These are phyloP conservation scores for Guyanaporus albipodus DNA, from an alignment of 768 basidiomycete genomes.

Conservation along the genomic window DNA sequence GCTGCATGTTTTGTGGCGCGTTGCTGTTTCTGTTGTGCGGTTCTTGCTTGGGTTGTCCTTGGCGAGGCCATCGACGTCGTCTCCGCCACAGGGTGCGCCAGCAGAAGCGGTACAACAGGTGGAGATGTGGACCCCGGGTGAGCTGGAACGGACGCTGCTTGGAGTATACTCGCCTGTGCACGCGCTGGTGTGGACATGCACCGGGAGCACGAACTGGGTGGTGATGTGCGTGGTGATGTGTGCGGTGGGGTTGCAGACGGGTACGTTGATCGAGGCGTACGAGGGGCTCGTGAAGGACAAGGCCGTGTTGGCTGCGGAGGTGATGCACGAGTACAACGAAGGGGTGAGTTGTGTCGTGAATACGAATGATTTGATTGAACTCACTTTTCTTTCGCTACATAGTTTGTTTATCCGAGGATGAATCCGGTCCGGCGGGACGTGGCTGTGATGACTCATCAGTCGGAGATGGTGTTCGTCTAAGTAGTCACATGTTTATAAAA, in stretches of 20 bases:
- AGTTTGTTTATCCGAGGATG: conserved; percentile 85
- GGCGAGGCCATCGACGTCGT: conserved; percentile 34
- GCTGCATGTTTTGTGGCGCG: conserved; percentile 42
- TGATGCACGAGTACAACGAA: conserved; percentile 80
- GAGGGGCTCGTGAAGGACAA: conserved; percentile 68
- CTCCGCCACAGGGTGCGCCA: conserved; percentile 34
- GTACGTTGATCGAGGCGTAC: conserved; percentile 39
- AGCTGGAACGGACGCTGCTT: conserved; percentile 66
- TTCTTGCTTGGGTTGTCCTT: conserved; percentile 64
- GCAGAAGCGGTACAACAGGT: conserved; percentile 66
- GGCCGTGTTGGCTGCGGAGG: conserved; percentile 70
- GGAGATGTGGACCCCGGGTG: conserved; percentile 74
- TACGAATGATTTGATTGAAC: too few species aligned
- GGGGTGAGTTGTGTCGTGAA: conserved; percentile 45
- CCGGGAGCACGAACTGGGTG: conserved; percentile 72
- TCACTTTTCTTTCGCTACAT: neutral
- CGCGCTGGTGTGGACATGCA: conserved; percentile 67
- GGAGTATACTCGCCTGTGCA: conserved; percentile 78
- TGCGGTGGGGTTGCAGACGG: conserved; percentile 60
- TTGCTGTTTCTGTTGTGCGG: conserved; percentile 54
- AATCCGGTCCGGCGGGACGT: conserved; percentile 74
- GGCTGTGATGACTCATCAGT: conserved; percentile 81
- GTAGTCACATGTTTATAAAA: neutral
- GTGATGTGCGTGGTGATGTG: conserved; percentile 66
- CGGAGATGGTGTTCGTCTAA: conserved; percentile 62